Evolutionary conservation across 1,284 basidiomycete species (phyloP).

Genomic region (Anthracocystis walkeri): DNA sequence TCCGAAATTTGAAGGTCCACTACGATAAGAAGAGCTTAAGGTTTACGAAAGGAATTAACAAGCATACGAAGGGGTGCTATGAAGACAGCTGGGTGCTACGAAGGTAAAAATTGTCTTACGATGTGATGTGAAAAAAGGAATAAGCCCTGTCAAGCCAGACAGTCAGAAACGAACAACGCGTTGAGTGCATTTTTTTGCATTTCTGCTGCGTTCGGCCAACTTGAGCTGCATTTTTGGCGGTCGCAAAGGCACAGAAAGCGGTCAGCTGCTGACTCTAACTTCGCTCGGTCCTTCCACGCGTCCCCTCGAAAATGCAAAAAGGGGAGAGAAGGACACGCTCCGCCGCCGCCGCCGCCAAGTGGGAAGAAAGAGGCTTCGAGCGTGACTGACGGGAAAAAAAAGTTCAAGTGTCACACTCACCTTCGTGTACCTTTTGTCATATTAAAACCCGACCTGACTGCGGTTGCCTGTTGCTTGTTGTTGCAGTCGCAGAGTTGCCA

Average conservation of each 20-base stretch:
- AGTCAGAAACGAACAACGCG: constrained; percentile 6
- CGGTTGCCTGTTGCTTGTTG: background rate
- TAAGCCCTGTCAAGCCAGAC: too few relatives aligned
- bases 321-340: too few relatives aligned
- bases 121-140: too few relatives aligned
- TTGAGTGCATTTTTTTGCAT: background rate
- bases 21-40: too few relatives aligned
- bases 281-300: constrained; percentile 7
- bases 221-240: background rate
- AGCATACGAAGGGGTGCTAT: too few relatives aligned
- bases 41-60: too few relatives aligned
- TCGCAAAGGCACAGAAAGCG: too few relatives aligned
- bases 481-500: background rate
- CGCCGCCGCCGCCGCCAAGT: background rate
- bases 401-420: constrained; percentile 1
- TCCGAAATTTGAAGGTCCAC: too few relatives aligned
- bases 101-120: background rate
- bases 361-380: background rate
- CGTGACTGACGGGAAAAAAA: background rate
- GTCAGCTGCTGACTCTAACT: background rate
- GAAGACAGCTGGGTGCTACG: too few relatives aligned
- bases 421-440: too few relatives aligned
- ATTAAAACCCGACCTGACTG: too few relatives aligned
- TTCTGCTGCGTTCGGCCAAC: background rate
- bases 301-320: background rate